Conservation (phyloP, 495 filamentous ascomycete genomes). For the Xylaria venustula region DNA sequence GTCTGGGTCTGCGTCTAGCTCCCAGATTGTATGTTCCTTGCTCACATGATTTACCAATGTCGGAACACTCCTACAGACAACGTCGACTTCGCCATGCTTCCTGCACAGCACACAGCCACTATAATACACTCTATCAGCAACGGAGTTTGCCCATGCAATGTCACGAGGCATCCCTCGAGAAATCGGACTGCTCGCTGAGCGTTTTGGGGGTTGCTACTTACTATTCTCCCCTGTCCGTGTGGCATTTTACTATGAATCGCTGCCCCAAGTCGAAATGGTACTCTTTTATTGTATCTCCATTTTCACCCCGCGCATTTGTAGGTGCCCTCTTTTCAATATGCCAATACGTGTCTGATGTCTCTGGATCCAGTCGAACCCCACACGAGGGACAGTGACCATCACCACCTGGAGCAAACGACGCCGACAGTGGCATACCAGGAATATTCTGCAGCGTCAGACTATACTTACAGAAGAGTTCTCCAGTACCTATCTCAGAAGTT, state of each 20-base stretch:
- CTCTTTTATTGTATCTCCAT: conserved; percentile 16
- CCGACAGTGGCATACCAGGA: conserved; percentile 1
- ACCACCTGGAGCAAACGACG: background rate
- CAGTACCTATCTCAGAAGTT: background rate
- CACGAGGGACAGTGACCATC: conserved; percentile 24
- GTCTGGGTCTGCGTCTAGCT: conserved; percentile 31
- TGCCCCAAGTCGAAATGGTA: conserved; percentile 28
- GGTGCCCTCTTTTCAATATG: conserved; percentile 28
- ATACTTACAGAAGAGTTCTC: conserved; percentile 30
- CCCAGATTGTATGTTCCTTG: conserved; percentile 24
- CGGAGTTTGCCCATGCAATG: background rate
- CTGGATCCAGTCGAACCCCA: background rate
- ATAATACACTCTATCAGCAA: background rate
- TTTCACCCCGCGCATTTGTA: background rate
- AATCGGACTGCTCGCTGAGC: no score
- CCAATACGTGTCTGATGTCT: conserved; percentile 20
- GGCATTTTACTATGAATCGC: conserved; percentile 37
- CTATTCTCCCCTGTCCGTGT: conserved; percentile 29
- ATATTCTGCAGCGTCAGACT: conserved; percentile 26
- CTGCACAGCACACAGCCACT: conserved; percentile 31
- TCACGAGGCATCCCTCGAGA: background rate
- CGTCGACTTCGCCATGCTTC: conserved; percentile 26
- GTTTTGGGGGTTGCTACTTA: background rate
- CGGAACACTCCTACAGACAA: conserved; percentile 25
- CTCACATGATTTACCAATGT: conserved; percentile 30